Evolutionary conservation across 352 stramenopile genomes (phyloP).

Genomic region (Sclerospora graminicola): DNA sequence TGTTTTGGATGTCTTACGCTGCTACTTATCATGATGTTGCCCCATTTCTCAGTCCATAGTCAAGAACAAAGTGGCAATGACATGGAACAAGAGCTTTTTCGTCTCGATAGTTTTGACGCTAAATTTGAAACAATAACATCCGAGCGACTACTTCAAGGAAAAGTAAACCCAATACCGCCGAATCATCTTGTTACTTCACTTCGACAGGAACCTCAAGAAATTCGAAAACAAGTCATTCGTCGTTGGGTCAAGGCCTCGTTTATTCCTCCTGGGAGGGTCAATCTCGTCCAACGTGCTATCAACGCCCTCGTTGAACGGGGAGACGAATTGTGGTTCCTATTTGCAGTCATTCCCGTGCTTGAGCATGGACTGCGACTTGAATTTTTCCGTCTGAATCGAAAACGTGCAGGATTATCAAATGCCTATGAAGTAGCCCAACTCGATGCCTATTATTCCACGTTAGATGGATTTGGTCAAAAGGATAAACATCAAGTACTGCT

Average conservation of each 20-base stretch:
- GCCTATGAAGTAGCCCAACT: constrained; percentile 44
- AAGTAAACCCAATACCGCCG: background rate
- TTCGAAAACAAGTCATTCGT: background rate
- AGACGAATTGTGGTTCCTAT: constrained; percentile 51
- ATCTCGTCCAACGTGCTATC: constrained; percentile 29
- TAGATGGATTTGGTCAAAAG: constrained; percentile 70
- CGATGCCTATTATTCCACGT: constrained; percentile 66
- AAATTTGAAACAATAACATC: constrained; percentile 17
- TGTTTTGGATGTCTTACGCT: constrained; percentile 43
- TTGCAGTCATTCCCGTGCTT: constrained; percentile 48
- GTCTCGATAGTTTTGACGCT: constrained; percentile 9
- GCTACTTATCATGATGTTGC: constrained; percentile 33
- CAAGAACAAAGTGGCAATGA: background rate
- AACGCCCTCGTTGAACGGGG: constrained; percentile 7
- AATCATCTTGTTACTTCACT: constrained; percentile 4
- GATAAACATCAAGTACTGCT: constrained; percentile 69
- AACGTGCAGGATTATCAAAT: constrained; percentile 17
- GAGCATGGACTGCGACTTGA: constrained; percentile 49
- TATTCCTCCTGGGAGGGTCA: constrained; percentile 26
- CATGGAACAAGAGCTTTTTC: constrained; percentile 11
- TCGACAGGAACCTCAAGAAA: background rate
- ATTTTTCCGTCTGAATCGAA: constrained; percentile 40
- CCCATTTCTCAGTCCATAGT: constrained; percentile 11
- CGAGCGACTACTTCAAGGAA: background rate
- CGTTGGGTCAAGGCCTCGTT: constrained; percentile 18